Evolutionary conservation across 768 basidiomycete species (phyloP).

Genomic region (Panus rudis): DNA sequence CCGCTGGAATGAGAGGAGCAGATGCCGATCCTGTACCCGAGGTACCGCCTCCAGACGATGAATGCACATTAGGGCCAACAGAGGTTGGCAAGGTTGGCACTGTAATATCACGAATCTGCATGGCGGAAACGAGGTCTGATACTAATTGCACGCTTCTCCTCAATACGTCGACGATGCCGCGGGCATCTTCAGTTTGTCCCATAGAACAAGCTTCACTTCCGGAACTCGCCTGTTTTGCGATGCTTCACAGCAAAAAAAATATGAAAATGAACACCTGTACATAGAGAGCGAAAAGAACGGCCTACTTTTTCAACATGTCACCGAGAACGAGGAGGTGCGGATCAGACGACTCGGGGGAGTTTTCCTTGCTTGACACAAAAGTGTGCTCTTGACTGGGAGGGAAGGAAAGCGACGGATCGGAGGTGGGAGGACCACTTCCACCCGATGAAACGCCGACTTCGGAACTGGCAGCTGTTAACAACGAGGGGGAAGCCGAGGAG

Average conservation of each 20-base stretch:
- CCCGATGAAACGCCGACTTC: slow-evolving; percentile 23
- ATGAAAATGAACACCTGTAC: no score
- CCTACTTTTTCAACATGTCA: slow-evolving; percentile 50
- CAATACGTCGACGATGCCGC: slow-evolving; percentile 17
- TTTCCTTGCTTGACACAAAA: slow-evolving; percentile 17
- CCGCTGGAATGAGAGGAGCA: slow-evolving; percentile 5
- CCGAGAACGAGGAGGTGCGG: slow-evolving; percentile 45
- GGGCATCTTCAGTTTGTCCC: slow-evolving; percentile 20
- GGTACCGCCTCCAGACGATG: no score
- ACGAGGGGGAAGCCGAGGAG: slow-evolving; percentile 26
- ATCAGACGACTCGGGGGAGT: slow-evolving; percentile 26
- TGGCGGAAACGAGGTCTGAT: slow-evolving; percentile 20
- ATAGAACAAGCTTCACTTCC: slow-evolving; percentile 23
- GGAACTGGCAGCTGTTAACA: slow-evolving; percentile 16
- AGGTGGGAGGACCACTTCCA: slow-evolving; percentile 19
- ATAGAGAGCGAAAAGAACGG: slow-evolving; percentile 29
- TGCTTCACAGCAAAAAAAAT: slow-evolving; percentile 10
- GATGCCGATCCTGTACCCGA: background rate
- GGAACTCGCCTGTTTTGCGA: slow-evolving; percentile 20
- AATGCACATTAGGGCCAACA: no score
- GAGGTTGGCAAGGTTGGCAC: no score
- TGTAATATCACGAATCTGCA: slow-evolving; percentile 19
- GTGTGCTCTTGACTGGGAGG: slow-evolving; percentile 17
- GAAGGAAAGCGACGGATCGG: slow-evolving; percentile 23
- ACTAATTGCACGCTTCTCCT: slow-evolving; percentile 22